Conservation (phyloP, 2,329 filamentous ascomycete genomes). For the Venturia pyrina region DNA sequence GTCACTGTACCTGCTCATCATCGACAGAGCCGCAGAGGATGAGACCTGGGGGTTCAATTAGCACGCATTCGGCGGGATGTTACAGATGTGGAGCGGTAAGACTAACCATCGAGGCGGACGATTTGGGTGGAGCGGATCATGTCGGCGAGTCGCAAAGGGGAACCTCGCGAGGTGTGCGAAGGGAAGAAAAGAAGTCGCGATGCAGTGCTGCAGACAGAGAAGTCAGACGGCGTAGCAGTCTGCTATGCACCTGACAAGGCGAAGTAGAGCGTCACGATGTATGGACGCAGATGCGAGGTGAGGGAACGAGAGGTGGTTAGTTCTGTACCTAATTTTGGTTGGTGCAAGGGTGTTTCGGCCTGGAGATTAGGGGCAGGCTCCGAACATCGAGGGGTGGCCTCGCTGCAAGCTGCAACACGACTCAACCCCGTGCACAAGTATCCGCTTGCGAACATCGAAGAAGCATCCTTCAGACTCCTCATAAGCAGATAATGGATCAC, state of each 20-base stretch:
- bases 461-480: not conserved
- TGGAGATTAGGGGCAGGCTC: not conserved
- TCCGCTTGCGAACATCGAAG: not conserved
- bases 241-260: not conserved
- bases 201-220: conserved; percentile 1
- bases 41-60: conserved; percentile 51
- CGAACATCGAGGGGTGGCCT: not conserved
- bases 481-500: not conserved
- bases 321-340: no score
- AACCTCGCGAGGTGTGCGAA: not conserved
- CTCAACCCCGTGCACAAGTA: not conserved
- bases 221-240: not conserved
- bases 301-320: not conserved
- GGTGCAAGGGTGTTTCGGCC: not conserved
- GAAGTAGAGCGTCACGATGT: not conserved
- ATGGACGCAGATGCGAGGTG: not conserved
- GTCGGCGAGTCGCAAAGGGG: not conserved
- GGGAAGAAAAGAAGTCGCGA: not conserved
- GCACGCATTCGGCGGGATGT: conserved; percentile 8
- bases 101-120: conserved; percentile 75
- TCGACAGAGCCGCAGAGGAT: conserved; percentile 93
- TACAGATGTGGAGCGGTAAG: conserved; percentile 6
- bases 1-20: conserved; percentile 58
- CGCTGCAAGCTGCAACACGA: not conserved
- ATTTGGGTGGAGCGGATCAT: conserved; percentile 95